Base-by-base conservation (phyloP, 352 stramenopile genomes). In the Globisporangium perplexum region DNA sequence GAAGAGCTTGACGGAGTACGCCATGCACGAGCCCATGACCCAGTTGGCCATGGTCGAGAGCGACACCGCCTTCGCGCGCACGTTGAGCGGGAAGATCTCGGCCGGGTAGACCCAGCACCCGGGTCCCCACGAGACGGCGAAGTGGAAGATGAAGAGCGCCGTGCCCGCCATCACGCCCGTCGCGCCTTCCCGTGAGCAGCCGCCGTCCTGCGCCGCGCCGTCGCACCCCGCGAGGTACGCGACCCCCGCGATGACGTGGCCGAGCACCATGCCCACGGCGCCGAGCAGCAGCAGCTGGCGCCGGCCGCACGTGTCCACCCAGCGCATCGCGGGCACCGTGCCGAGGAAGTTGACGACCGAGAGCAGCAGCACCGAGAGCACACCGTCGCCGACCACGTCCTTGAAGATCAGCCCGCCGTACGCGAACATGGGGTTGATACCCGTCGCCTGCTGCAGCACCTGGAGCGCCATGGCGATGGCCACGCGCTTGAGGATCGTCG, bases 61-160 rank as follows among this genome's bases (percentile, higher is more conserved):
- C 22, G 74, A 79, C 43, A 87, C 69, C 2, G 69, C 72, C 44
- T 69, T 77, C 47, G 68, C 67, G 28, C 76, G 74, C 15, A 78
- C 61, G 52, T 71, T 60, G 38, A 87, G 47, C 17, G 71, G 68
- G 53, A 85, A 86, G 59, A 83, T 80, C 58, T 87, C 76, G 12
- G 72, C 52, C 1, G 76, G 72, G 42, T 84, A 82, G 23, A 83
- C 74, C 76, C 76, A 87, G 48, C 71, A 70, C 10, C 83, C 53
- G 24, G 72, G 71, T 0, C 74, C 74, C 76, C 72, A 84, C 5
- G 68, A 79, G 43, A 77, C 78, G 17, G 69, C 69, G 51, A 80
- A 82, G 53, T 74, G 73, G 58, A 79, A 79, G 10, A 83, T 53
- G 33, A 72, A 77, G 51, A 83, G 66, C 7, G 59, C 44, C 15